Percentiles rank a stretch among this genome's conserved stretches.
These are phyloP conservation scores for Amniculicola lignicola DNA, from an alignment of 495 filamentous ascomycete genomes.

Conservation along the genomic window DNA sequence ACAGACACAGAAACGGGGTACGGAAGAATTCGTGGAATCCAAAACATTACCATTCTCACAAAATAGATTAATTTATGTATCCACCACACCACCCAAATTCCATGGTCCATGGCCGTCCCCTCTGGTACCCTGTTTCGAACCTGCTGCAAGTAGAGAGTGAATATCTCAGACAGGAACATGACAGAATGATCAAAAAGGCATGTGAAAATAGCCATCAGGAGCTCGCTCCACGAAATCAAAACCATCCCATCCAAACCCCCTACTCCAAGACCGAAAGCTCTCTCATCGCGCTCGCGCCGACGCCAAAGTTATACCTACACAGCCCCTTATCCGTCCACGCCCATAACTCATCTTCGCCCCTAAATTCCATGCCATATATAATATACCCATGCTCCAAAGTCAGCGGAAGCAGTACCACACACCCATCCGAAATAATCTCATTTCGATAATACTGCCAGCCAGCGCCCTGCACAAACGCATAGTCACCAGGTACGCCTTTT, in stretches of 20 bases:
- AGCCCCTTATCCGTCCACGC: slow-evolving; percentile 21
- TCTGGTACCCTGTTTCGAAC: too few relatives aligned
- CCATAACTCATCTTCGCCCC: slow-evolving; percentile 28
- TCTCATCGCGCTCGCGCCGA: slow-evolving; percentile 6
- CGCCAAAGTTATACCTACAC: slow-evolving; percentile 19
- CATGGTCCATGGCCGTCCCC: too few relatives aligned
- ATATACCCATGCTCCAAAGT: slow-evolving; percentile 18
- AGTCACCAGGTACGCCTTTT: slow-evolving; percentile 20
- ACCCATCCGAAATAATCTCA: background rate
- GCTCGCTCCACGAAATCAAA: too few relatives aligned
- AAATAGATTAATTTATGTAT: too few relatives aligned
- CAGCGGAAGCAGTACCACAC: slow-evolving; percentile 22
- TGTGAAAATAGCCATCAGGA: too few relatives aligned
- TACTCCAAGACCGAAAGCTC: background rate
- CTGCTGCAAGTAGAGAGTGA: too few relatives aligned
- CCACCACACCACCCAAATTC: too few relatives aligned
- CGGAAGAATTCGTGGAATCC: too few relatives aligned
- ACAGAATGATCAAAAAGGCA: too few relatives aligned
- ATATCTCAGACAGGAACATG: too few relatives aligned
- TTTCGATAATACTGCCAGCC: slow-evolving; percentile 21
- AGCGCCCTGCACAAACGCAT: slow-evolving; percentile 23
- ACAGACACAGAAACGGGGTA: too few relatives aligned
- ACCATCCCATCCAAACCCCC: background rate
- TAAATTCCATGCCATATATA: slow-evolving; percentile 15
- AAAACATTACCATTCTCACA: too few relatives aligned